Evolutionary conservation across 108 stramenopile species (phyloP).

Genomic region (Asterionellopsis glacialis): DNA sequence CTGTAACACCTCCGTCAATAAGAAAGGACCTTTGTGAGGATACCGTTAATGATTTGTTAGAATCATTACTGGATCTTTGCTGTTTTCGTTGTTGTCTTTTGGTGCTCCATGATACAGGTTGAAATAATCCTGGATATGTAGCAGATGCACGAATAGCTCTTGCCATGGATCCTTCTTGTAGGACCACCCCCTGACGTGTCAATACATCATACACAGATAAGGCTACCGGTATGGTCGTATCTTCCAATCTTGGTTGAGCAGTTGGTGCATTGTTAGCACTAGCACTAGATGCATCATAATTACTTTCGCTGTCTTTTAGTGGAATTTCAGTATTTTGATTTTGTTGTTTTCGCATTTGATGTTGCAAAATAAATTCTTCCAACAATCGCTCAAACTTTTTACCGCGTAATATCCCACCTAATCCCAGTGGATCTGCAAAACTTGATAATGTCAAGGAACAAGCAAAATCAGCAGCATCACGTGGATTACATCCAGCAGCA

Average conservation of each 20-base stretch:
- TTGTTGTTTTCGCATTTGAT: too few relatives aligned
- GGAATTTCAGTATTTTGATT: too few relatives aligned
- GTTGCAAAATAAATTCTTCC: slow-evolving; percentile 23
- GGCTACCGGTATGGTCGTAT: slow-evolving; percentile 66
- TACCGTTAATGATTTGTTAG: too few relatives aligned
- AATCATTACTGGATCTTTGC: too few relatives aligned
- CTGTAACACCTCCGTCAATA: slow-evolving; percentile 72
- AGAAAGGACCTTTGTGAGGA: slow-evolving; percentile 9
- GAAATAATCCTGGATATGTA: slow-evolving; percentile 69
- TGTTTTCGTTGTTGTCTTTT: not conserved
- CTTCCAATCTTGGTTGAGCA: slow-evolving; percentile 24
- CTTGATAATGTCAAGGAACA: slow-evolving; percentile 36
- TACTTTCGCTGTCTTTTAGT: too few relatives aligned
- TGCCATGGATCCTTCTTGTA: slow-evolving; percentile 61
- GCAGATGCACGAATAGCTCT: slow-evolving; percentile 76
- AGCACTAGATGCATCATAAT: too few relatives aligned
- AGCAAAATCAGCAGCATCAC: slow-evolving; percentile 47
- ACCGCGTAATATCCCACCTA: slow-evolving; percentile 51
- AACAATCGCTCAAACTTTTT: slow-evolving; percentile 63
- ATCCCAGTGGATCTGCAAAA: slow-evolving; percentile 60
- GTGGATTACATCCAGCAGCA: slow-evolving; percentile 58
- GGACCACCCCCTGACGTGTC: slow-evolving; percentile 30
- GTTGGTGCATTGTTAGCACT: too few relatives aligned
- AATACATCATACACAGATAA: slow-evolving; percentile 64
- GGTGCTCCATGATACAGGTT: slow-evolving; percentile 62